phyloP scores from a whole-genome alignment of 1,284 basidiomycete genomes.

The Earliella scabrosa region DNA sequence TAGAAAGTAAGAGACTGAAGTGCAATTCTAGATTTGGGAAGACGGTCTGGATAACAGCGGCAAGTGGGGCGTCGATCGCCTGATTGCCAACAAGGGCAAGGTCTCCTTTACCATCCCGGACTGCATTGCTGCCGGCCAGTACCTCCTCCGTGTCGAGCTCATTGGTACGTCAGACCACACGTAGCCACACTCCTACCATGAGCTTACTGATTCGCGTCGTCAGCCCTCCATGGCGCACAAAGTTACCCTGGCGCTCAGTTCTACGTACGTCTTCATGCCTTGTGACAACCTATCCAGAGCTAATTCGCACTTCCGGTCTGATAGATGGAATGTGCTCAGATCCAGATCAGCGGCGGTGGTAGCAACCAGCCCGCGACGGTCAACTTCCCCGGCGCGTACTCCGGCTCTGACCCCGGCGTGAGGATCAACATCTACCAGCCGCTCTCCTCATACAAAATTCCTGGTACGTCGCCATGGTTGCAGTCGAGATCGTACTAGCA shows the following conservation, averaged over 20 bases:
- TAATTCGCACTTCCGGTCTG: background rate
- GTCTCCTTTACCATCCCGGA: constrained; percentile 54
- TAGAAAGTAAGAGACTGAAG: background rate
- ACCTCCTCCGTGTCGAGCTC: constrained; percentile 55
- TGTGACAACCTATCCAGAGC: background rate
- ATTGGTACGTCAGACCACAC: constrained; percentile 41
- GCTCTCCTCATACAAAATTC: constrained; percentile 45
- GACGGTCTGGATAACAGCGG: constrained; percentile 44
- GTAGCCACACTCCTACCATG: background rate
- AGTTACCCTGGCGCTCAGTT: constrained; percentile 57
- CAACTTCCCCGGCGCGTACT: constrained; percentile 55
- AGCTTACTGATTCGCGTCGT: background rate
- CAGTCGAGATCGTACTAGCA: background rate
- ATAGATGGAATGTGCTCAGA: constrained; percentile 58
- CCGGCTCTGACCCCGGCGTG: constrained; percentile 48
- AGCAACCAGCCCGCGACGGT: constrained; percentile 49
- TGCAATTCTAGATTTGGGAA: constrained; percentile 38
- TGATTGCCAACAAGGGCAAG: constrained; percentile 58
- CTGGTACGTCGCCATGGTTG: constrained; percentile 31
- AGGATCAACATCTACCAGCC: constrained; percentile 50
- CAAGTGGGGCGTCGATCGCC: constrained; percentile 51
- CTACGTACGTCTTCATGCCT: constrained; percentile 32
- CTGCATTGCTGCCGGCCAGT: constrained; percentile 53
- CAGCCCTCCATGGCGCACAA: constrained; percentile 46
- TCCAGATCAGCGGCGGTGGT: constrained; percentile 55